Evolutionary conservation across 2,329 filamentous ascomycete species (phyloP), one percentile per base, ranked within the genome.

Genomic region (Aspergillus sp.): DNA sequence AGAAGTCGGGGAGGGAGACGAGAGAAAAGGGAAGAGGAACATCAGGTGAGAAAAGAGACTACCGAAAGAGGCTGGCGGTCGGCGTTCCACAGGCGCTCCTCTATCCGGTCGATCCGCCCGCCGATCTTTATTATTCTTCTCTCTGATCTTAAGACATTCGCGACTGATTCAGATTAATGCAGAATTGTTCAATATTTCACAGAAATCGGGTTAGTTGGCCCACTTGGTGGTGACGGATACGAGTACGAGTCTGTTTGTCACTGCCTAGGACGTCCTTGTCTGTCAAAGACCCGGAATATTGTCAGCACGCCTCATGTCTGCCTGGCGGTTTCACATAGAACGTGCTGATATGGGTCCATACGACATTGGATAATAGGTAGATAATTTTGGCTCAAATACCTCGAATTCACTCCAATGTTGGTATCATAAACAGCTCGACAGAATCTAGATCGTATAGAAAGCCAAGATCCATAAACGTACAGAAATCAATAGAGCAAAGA

Each of bases 81-180:
- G 32, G 17, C 21, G 50, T 50, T 32, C 20, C 53, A 58, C 53
- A 53, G 52, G 58, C 58, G 56, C 32, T 51, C 52, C 49, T 45
- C 50, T 52, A 56, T 60, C 61, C 61, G 62, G 55, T 32, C 49
- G 51, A 59, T 64, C 62, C 62, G 62, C 57, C 52, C 38, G 59
- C 52, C 48, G 60, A 64, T 64, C 62, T 17, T 17, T 17, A 19
- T 38, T 17, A 4, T 38, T 5, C 16, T 38, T 38, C 34, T n/a
- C 14, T 13, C 34, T 29, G 25, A 29, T 10, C 3, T 3, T 29
- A 10, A 29, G 6, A 7, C 3, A 7, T 29, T 29, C 25, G 9
- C 25, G 25, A 29, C 46, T 60, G 19, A 38, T 38, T 29, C 25
- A 29, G 25, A n/a, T n/a, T 29, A 29, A 29, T 29, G 25, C 25